Evolutionary conservation across 1,284 basidiomycete species (phyloP).

Genomic region (Moniliella sp.): DNA sequence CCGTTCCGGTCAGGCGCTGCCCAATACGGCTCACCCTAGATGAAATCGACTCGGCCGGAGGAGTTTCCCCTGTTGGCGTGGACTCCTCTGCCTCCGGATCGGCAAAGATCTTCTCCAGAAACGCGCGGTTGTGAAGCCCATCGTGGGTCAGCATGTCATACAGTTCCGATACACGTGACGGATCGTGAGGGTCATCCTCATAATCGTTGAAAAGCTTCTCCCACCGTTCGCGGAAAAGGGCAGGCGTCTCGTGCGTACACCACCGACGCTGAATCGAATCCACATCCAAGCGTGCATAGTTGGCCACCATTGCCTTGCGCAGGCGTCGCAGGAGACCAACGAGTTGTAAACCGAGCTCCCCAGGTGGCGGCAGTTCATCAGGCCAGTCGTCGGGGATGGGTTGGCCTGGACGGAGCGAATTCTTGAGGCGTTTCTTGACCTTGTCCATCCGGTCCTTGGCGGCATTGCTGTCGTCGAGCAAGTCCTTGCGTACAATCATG

Average conservation of each 20-base stretch:
- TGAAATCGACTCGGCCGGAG: too few species aligned
- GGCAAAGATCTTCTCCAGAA: conserved; percentile 54
- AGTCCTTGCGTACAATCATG: conserved; percentile 57
- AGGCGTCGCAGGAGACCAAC: conserved; percentile 70
- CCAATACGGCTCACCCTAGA: too few species aligned
- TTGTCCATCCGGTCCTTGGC: conserved; percentile 56
- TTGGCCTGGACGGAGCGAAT: conserved; percentile 69
- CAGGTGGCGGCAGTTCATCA: conserved; percentile 14
- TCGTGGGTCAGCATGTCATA: conserved; percentile 49
- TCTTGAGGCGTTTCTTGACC: conserved; percentile 90
- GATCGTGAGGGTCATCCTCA: conserved; percentile 94
- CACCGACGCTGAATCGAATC: conserved; percentile 87
- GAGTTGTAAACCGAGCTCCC: conserved; percentile 48
- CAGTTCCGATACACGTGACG: conserved; percentile 77
- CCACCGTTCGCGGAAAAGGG: conserved; percentile 72
- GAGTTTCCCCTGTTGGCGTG: too few species aligned
- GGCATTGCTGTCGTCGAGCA: conserved; percentile 93
- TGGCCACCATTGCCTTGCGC: conserved; percentile 65
- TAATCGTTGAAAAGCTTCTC: conserved; percentile 73
- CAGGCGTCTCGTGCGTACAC: conserved; percentile 62
- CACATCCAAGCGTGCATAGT: conserved; percentile 73
- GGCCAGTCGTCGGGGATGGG: conserved; percentile 33
- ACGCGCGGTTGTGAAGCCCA: conserved; percentile 30
- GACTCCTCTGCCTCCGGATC: conserved; percentile 36
- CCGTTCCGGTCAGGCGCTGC: conserved; percentile 38